Evolutionary conservation across 257 asterid genomes (phyloP).

Genomic region (Nicotiana noctiflora): DNA sequence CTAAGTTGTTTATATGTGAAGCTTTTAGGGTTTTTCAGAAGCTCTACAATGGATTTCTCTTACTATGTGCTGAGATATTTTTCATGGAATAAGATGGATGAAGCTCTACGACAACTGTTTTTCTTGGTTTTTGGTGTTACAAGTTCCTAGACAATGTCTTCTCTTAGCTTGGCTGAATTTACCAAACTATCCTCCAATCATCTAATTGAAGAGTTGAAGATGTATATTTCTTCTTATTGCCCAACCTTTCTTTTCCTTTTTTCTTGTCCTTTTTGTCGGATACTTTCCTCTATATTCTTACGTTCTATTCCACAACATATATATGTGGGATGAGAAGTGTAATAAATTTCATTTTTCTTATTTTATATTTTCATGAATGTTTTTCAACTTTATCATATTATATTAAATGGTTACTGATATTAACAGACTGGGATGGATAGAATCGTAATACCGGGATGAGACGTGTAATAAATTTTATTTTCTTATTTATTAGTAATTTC

Average conservation of each 20-base stretch:
- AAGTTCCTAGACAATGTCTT: conserved; percentile 56
- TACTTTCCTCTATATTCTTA: not conserved
- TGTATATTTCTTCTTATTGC: conserved; percentile 8
- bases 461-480: not conserved
- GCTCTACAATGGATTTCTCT: conserved; percentile 13
- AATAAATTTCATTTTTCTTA: not conserved
- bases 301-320: not conserved
- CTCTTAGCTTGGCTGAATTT: conserved; percentile 13
- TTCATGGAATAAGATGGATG: not conserved
- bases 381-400: not conserved
- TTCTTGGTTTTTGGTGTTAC: conserved; percentile 37
- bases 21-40: conserved; percentile 32
- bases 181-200: conserved; percentile 29
- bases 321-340: not conserved
- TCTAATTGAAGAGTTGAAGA: not conserved
- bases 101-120: conserved; percentile 8
- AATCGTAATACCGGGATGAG: not conserved
- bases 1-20: not conserved
- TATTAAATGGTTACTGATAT: not conserved
- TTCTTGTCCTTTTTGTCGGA: conserved; percentile 1
- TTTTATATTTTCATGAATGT: not conserved
- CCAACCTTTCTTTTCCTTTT: not conserved
- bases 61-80: not conserved
- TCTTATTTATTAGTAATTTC: not conserved
- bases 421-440: not conserved